Base-by-base conservation (phyloP, 2,329 filamentous ascomycete species). In the Saccharata proteae region DNA sequence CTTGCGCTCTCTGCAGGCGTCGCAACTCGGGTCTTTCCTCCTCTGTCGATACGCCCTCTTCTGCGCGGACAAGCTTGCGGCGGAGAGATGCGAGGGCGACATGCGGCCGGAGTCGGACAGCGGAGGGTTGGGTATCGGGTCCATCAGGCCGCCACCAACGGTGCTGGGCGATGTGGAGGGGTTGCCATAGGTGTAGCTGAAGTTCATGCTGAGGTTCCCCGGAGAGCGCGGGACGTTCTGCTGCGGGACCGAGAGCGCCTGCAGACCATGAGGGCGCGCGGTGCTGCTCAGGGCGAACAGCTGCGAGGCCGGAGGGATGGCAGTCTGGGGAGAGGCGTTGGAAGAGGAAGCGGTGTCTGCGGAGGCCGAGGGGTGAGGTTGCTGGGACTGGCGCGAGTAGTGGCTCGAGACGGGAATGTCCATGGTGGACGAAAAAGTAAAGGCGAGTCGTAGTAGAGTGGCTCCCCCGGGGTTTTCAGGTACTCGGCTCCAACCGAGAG, bases 21-120 rank as follows among this genome's bases (percentile, higher is more conserved):
- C 90, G 55, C 90, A 98, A 49, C 85, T 96, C 1, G 90, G 90
- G 47, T 98, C 90, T 52, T 98, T 98, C 44, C 90, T 73, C 43
- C 90, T 69, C 55, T 98, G 90, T 15, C 90, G 76, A 61, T 96
- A 98, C 3, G 90, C 88, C 50, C 90, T 69, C 57, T 96, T 96
- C 55, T 93, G 84, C 18, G 80, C 72, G 43, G 81, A 79, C 41
- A 71, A 54, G 44, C 65, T 67, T 21, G 68, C 62, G 15, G 62
- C 55, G 15, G 51, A 55, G 28, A 51, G 58, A 43, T 48, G 57
- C 26, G 42, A 57, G 19, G 42, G 61, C 34, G 46, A 63, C 44
- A 57, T 58, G 40, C n/a, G n/a, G n/a, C 46, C 58, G 37, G 35
- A 43, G 41, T 44, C 14, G 40, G 47, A 42, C 55, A 64, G 23